These are phyloP conservation scores for Larix kaempferi DNA, from an alignment of 75 land plant genomes.

Conservation along the genomic window DNA sequence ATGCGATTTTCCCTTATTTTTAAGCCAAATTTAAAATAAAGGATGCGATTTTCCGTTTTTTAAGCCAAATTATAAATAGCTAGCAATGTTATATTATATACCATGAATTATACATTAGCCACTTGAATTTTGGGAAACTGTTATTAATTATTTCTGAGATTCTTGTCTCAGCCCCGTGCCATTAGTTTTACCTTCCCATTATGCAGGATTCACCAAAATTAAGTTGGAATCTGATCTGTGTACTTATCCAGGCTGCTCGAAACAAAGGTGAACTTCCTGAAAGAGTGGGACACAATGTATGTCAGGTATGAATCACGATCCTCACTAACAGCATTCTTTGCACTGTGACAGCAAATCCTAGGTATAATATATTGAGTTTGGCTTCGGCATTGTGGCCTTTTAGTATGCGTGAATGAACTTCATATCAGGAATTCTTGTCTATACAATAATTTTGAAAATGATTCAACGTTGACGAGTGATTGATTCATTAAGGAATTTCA, in stretches of 20 bases:
- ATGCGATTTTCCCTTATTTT: too few species aligned
- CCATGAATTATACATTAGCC: neutral
- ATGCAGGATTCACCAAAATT: neutral
- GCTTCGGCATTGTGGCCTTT: neutral
- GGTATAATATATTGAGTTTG: neutral
- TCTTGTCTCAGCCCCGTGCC: neutral
- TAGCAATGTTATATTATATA: neutral
- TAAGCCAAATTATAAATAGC: too few species aligned
- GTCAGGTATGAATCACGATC: constrained; percentile 28
- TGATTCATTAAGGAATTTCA: too few species aligned
- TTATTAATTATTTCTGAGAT: neutral
- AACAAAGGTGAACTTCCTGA: constrained; percentile 48
- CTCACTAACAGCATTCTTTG: too few species aligned
- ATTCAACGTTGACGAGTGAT: too few species aligned
- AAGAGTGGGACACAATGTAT: constrained; percentile 39
- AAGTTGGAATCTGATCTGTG: neutral
- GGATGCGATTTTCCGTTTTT: too few species aligned
- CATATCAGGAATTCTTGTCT: neutral
- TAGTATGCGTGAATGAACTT: neutral
- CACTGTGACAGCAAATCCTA: too few species aligned
- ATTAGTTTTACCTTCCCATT: neutral
- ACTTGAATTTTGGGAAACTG: neutral
- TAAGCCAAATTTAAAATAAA: too few species aligned
- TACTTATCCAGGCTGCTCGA: constrained; percentile 1
- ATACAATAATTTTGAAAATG: too few species aligned